phyloP scores from a whole-genome alignment of 768 basidiomycete species.

The Daedaleopsis sinensis region DNA sequence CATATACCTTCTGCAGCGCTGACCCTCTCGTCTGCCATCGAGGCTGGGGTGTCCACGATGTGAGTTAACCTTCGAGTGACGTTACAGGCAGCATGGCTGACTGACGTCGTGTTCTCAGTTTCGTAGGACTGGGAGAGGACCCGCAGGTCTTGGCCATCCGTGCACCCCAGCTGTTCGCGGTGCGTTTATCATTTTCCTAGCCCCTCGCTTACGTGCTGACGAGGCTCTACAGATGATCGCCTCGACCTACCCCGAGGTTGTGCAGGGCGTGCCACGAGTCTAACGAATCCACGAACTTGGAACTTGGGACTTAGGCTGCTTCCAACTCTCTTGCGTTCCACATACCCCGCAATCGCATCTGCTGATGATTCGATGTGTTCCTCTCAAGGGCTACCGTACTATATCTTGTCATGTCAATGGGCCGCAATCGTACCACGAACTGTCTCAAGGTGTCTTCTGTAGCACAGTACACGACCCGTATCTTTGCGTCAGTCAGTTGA shows the following conservation, averaged over 20 bases:
- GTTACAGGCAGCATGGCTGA: background rate
- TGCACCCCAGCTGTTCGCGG: conserved; percentile 70
- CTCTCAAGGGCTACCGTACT: too few relatives aligned
- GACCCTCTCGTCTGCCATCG: conserved; percentile 73
- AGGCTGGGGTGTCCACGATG: conserved; percentile 89
- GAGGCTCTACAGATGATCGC: conserved; percentile 49
- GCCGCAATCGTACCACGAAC: too few relatives aligned
- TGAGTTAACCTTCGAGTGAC: conserved; percentile 34
- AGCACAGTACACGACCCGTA: too few relatives aligned
- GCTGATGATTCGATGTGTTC: too few relatives aligned
- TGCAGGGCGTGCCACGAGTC: conserved; percentile 54
- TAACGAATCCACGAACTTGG: conserved; percentile 13
- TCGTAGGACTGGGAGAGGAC: conserved; percentile 86
- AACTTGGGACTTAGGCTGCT: too few relatives aligned
- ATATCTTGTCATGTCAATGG: too few relatives aligned
- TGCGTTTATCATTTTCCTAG: conserved; percentile 33
- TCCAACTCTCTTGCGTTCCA: too few relatives aligned
- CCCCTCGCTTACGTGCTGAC: background rate
- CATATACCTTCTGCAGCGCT: conserved; percentile 44
- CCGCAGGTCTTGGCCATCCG: conserved; percentile 75
- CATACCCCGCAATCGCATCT: too few relatives aligned
- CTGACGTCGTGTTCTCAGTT: conserved; percentile 42
- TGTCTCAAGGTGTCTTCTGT: too few relatives aligned
- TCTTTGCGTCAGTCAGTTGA: too few relatives aligned
- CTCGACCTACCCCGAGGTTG: conserved; percentile 66